A percentile compares a stretch with the other conserved stretches of the same genome.
Evolutionary conservation across 768 basidiomycete genomes (phyloP).

Genomic region (Crepidotus variabilis): DNA sequence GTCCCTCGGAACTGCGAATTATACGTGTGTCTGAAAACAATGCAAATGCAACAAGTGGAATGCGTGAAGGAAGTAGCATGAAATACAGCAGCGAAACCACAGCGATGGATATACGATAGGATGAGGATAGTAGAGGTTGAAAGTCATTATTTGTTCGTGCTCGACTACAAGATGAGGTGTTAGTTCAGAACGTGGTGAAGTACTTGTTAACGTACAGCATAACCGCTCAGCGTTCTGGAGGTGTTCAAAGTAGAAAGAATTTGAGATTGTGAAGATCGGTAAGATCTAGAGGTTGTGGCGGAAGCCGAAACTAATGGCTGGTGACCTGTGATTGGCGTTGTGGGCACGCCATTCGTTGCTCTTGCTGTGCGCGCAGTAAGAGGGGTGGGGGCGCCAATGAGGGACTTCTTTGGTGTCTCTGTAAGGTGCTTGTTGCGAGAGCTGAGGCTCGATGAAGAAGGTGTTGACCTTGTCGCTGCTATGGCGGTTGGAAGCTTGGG

Average conservation of each 20-base stretch:
- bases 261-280: conserved; percentile 66
- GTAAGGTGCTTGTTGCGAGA: conserved; percentile 49
- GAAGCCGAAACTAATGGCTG: conserved; percentile 52
- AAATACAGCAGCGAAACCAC: conserved; percentile 29
- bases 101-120: conserved; percentile 11
- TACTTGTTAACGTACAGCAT: conserved; percentile 49
- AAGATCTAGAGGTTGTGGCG: conserved; percentile 63
- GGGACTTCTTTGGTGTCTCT: conserved; percentile 84
- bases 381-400: conserved; percentile 87
- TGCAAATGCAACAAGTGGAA: conserved; percentile 25
- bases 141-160: conserved; percentile 33
- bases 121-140: conserved; percentile 7
- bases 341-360: conserved; percentile 47
- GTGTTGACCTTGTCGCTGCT: conserved; percentile 47
- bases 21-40: conserved; percentile 31
- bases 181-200: conserved; percentile 3
- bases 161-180: conserved; percentile 27
- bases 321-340: conserved; percentile 56
- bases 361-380: conserved; percentile 74
- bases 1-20: conserved; percentile 19
- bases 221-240: conserved; percentile 68
- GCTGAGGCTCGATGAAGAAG: conserved; percentile 57
- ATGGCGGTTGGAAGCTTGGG: conserved; percentile 41
- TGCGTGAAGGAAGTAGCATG: conserved; percentile 28
- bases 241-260: conserved; percentile 72